These are phyloP conservation scores for Zalaria obscura DNA, from an alignment of 2,329 filamentous ascomycete species.

Conservation along the genomic window DNA sequence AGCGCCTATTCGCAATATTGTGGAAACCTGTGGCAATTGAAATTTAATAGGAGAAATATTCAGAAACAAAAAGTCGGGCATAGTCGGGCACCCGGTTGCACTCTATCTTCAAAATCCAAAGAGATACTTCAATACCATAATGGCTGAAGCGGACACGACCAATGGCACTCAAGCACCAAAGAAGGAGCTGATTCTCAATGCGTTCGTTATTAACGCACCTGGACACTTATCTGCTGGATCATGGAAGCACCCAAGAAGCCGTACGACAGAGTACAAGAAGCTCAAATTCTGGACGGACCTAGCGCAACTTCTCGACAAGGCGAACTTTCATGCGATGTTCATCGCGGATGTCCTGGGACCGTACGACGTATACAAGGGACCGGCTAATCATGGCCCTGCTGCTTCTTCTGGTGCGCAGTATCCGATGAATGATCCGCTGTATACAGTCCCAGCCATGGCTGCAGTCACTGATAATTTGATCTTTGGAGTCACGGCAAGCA, in stretches of 20 bases:
- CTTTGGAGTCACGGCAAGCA: constrained; percentile 54
- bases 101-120: too few species aligned
- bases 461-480: constrained; percentile 52
- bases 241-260: constrained; percentile 52
- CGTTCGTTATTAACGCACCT: constrained; percentile 17
- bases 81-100: too few species aligned
- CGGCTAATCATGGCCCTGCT: constrained; percentile 13
- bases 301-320: constrained; percentile 44
- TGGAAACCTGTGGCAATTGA: too few species aligned
- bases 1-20: too few species aligned
- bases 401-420: constrained; percentile 43
- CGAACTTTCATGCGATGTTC: constrained; percentile 53
- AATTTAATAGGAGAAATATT: too few species aligned
- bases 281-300: constrained; percentile 47
- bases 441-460: constrained; percentile 51
- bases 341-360: constrained; percentile 52
- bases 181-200: constrained; percentile 25
- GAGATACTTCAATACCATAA: too few species aligned
- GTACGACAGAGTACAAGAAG: constrained; percentile 46
- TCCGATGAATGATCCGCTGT: constrained; percentile 56
- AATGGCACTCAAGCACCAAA: constrained; percentile 8
- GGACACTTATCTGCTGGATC: constrained; percentile 41
- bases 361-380: constrained; percentile 56
- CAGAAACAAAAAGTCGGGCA: too few species aligned
- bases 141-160: too few species aligned